Percentiles rank a stretch among this genome's conserved stretches.
Evolutionary conservation across 352 stramenopile genomes (phyloP).

Genomic region (Pythium brassicae): DNA sequence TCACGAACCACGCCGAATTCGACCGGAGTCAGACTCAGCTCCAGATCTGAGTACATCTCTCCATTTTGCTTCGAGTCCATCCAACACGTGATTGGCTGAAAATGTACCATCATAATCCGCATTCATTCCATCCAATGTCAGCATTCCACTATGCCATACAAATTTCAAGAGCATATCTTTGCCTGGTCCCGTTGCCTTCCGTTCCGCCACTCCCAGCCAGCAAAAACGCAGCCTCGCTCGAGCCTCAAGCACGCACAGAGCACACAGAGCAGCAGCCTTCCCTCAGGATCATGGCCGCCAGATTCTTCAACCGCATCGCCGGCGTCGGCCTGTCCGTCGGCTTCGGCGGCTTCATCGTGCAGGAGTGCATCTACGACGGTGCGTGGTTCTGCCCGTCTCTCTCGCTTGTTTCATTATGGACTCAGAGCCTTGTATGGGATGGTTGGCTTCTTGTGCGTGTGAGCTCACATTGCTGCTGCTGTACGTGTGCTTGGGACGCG

Average conservation of each 20-base stretch:
- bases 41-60: constrained; percentile 1
- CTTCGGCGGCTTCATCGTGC: constrained; percentile 57
- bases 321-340: constrained; percentile 51
- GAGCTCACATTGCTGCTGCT: background rate
- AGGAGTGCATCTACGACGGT: constrained; percentile 87
- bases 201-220: background rate
- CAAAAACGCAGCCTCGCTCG: background rate
- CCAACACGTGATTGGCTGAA: background rate
- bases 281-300: constrained; percentile 58
- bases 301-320: constrained; percentile 74
- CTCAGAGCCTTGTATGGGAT: background rate
- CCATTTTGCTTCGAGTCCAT: background rate
- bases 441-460: background rate
- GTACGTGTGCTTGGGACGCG: constrained; percentile 8
- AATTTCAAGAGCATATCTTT: background rate
- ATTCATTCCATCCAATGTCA: background rate
- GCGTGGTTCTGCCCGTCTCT: constrained; percentile 19
- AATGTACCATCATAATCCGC: background rate
- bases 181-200: background rate
- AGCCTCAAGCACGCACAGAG: constrained; percentile 7
- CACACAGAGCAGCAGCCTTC: background rate
- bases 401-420: too few relatives aligned
- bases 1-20: background rate
- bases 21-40: background rate
- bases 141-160: background rate